phyloP scores from a whole-genome alignment of 352 stramenopile species.

The Aphanomyces cochlioides region DNA sequence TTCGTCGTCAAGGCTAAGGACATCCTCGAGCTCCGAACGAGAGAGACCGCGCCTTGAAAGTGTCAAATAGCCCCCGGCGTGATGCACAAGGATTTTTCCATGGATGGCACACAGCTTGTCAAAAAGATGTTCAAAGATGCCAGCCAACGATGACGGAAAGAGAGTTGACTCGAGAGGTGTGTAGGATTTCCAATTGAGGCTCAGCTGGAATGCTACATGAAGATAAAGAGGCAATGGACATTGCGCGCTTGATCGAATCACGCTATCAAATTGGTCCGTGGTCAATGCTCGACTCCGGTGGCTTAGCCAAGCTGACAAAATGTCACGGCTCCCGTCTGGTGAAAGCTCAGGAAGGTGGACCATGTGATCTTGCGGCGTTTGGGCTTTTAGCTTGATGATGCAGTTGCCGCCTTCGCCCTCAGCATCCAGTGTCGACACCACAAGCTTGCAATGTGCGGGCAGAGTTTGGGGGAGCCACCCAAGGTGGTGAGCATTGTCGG shows the following conservation, averaged over 20 bases:
- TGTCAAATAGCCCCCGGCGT: conserved; percentile 11
- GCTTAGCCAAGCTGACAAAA: background rate
- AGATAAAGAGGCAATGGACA: conserved; percentile 16
- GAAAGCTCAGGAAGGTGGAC: background rate
- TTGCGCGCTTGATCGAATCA: background rate
- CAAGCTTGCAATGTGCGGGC: background rate
- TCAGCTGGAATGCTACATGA: conserved; percentile 12
- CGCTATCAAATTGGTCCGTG: background rate
- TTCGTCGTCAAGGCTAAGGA: conserved; percentile 7
- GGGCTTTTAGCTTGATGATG: background rate
- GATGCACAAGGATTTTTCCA: background rate
- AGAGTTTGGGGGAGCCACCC: background rate
- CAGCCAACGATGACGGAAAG: background rate
- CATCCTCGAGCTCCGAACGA: conserved; percentile 12
- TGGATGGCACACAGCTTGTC: conserved; percentile 2
- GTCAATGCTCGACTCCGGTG: background rate
- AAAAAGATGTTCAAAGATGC: conserved; percentile 4
- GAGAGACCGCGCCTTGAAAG: conserved; percentile 4
- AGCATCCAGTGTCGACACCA: conserved; percentile 7
- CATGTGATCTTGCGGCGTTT: conserved; percentile 1
- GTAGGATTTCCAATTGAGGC: background rate
- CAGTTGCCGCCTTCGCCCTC: conserved; percentile 6
- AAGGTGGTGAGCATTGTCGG: conserved; percentile 15
- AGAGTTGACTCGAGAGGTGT: background rate
- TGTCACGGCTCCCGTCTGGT: background rate